phyloP scores from a whole-genome alignment of 2,329 filamentous ascomycete species.

The Coniochaeta sp. region DNA sequence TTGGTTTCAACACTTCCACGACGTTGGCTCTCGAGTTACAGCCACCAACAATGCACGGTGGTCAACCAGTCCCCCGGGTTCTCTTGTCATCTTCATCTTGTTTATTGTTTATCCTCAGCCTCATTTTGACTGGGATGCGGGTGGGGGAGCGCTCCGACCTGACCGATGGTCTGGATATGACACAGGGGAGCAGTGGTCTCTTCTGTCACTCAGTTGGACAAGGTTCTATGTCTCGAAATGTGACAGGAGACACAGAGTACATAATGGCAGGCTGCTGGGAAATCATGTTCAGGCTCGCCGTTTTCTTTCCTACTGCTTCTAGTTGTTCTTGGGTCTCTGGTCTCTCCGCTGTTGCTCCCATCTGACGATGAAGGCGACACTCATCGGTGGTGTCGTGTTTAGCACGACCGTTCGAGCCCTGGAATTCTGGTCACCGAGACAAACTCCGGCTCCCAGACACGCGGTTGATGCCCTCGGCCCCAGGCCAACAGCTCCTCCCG shows the following conservation, averaged over 20 bases:
- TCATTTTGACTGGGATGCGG: background rate
- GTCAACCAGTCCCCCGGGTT: background rate
- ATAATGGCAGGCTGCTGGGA: background rate
- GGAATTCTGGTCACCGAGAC: conserved; percentile 25
- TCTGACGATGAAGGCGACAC: conserved; percentile 11
- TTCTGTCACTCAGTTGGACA: background rate
- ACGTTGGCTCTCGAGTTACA: background rate
- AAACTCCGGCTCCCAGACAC: conserved; percentile 25
- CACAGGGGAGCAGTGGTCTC: background rate
- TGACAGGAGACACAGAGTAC: background rate
- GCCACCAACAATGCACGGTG: background rate
- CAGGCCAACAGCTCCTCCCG: conserved; percentile 33
- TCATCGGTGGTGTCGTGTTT: conserved; percentile 22
- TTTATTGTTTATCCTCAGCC: background rate
- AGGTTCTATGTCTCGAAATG: background rate
- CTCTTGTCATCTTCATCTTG: background rate
- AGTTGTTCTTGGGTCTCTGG: background rate
- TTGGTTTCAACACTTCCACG: background rate
- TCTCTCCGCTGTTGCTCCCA: background rate
- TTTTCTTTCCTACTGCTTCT: background rate
- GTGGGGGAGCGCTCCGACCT: background rate
- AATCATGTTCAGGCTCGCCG: background rate
- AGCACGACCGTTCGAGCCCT: conserved; percentile 26
- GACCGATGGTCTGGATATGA: background rate
- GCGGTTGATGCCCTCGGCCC: conserved; percentile 28